Base-by-base conservation (phyloP, 192 early-diverging fungal genomes). In the Spinellus fusiger region DNA sequence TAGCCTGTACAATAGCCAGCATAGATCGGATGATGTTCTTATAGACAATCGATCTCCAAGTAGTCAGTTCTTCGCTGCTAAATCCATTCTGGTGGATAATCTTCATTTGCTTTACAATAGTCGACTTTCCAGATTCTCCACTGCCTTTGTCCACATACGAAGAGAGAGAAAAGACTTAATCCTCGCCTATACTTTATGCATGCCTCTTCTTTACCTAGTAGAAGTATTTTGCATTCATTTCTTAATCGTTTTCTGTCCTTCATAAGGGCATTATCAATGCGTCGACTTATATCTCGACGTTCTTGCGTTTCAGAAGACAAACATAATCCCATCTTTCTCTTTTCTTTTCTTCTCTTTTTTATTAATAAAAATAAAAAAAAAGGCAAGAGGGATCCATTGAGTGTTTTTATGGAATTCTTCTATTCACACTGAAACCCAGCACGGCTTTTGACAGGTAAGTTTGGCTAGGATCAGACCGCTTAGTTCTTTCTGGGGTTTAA, bases 21-120 rank as follows among this genome's bases (percentile, higher is more conserved):
- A 86, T 89, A 54, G 87, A 89, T 61, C 92, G 90, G 25, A 95
- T 69, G 16, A 87, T 75, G 68, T 93, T 95, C 63, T 89, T 91
- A 72, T 84, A 89, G 51, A 95, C 80, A 1, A 90, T 89, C 57
- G 86, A 71, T 27, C 80, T 80, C 72, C 83, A 91, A 37, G 81
- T 70, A 48, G 80, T 74, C 33, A 90, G 26, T 60, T 66, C 64
- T 10, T 53, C 40, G 33, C 47, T 44, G 3, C 56, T 53, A 32
- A 66, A 66, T 5, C 38, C 28, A 34, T 47, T 51, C 18, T 49
- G 34, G 59, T 66, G 51, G 20, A 66, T 66, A 4, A 79, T 35
- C 37, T 70, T 69, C 77, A 79, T 79, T 50, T 79, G 77, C 44
- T 79, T 79, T 20, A 79, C 38, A 56, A 79, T 71, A 4, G 80